phyloP scores from a whole-genome alignment of 768 basidiomycete genomes.

The Tylopilus sp. region DNA sequence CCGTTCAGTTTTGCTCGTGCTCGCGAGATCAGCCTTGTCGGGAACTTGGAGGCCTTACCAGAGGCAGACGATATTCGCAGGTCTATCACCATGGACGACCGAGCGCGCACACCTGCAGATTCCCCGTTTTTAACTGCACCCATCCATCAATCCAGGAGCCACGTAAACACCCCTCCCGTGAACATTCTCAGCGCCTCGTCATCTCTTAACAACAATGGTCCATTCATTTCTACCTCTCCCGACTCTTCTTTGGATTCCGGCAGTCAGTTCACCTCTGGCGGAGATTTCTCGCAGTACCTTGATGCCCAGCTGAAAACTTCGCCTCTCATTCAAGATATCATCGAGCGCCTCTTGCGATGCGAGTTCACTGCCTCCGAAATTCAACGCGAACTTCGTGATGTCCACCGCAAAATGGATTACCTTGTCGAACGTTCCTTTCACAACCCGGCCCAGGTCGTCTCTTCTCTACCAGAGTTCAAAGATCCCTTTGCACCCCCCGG shows the following conservation, averaged over 20 bases:
- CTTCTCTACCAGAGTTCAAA: conserved; percentile 69
- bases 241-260: conserved; percentile 77
- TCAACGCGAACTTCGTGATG: conserved; percentile 67
- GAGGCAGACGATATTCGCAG: conserved; percentile 54
- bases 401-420: conserved; percentile 74
- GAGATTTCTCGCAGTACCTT: conserved; percentile 49
- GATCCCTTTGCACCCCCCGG: conserved; percentile 64
- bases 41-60: conserved; percentile 49
- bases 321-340: conserved; percentile 69
- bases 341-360: conserved; percentile 70
- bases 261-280: conserved; percentile 53
- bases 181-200: conserved; percentile 32
- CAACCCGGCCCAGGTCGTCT: conserved; percentile 18
- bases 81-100: conserved; percentile 27
- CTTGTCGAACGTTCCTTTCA: conserved; percentile 64
- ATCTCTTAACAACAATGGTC: conserved; percentile 42
- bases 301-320: conserved; percentile 76
- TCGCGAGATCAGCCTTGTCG: conserved; percentile 49
- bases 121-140: conserved; percentile 39
- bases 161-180: conserved; percentile 46
- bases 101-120: conserved; percentile 23
- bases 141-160: conserved; percentile 38
- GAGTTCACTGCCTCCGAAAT: conserved; percentile 70
- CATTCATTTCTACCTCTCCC: conserved; percentile 65
- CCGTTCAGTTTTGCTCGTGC: conserved; percentile 39